Base-by-base conservation (phyloP, 345 rosid species). In the Citrus inodora region DNA sequence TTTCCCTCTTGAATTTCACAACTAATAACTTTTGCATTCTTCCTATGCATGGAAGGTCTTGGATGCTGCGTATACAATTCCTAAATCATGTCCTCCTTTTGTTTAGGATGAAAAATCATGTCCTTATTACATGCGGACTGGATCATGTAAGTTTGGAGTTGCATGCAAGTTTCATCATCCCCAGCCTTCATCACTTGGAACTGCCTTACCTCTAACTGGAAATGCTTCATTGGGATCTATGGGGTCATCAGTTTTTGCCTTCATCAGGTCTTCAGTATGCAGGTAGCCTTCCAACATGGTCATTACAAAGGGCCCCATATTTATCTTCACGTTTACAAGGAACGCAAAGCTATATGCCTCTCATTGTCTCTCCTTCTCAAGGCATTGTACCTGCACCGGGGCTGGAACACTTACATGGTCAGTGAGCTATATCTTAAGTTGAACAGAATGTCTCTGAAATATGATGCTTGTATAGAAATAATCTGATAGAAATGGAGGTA, bases 111-210 rank as follows among this genome's bases (percentile, higher is more conserved):
- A 89, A 80, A 91, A 90, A 85, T 75, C 97, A 67, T 93, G 97
- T 55, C 92, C 97, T 35, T 90, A 84, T 78, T 93, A 91, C 87
- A 84, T 93, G 92, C 87, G 90, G 58, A 91, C 86, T 82, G 95
- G 97, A 70, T 64, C 87, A 66, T 93, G 97, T 83, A 89, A 89
- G 81, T 92, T 89, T 70, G 93, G 93, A 76, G 90, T 85, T 68
- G 90, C 97, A 9, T 92, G 97, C 89, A 93, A 90, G 84, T 93
- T 93, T 82, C 90, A 93, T 81, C 97, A 93, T 81, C 97, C 97
- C 61, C 94, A 89, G 79, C 95, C 93, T 78, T 85, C 88, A 68
- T 56, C 88, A 59, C 22, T 66, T 17, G 89, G 85, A 76, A 33
- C 81, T 46, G 71, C 85, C 71, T 73, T 78, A 11, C 73, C 89